Percentiles rank a stretch among this genome's conserved stretches.
Conservation (phyloP, 805 yeast genomes). For the Pichia pseudocactophila region DNA sequence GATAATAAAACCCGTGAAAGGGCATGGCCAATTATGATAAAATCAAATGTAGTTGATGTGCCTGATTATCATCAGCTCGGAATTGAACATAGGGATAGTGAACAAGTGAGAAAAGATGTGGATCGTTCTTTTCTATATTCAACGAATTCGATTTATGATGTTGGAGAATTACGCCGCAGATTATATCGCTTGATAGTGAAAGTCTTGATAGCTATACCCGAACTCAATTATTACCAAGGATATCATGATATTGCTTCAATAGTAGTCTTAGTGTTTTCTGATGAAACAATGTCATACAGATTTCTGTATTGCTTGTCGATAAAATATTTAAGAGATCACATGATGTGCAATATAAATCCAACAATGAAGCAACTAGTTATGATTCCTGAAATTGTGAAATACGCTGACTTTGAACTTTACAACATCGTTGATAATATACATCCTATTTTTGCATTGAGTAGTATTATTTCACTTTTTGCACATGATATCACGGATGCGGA, state of each 20-base stretch:
- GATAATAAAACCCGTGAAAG: neutral
- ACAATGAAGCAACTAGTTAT: conserved; percentile 57
- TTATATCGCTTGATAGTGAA: conserved; percentile 38
- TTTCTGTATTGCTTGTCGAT: conserved; percentile 51
- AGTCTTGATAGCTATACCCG: conserved; percentile 53
- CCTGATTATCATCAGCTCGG: conserved; percentile 16
- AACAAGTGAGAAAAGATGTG: conserved; percentile 73
- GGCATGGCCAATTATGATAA: conserved; percentile 13
- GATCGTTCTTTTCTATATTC: conserved; percentile 53
- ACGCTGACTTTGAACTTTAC: conserved; percentile 38
- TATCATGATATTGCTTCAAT: conserved; percentile 79
- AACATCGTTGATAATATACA: conserved; percentile 33
- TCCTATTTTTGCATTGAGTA: conserved; percentile 66
- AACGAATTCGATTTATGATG: conserved; percentile 16
- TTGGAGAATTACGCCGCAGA: conserved; percentile 29
- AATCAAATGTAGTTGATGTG: conserved; percentile 20
- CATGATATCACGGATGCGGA: conserved; percentile 52
- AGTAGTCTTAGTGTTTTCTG: conserved; percentile 43
- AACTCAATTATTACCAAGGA: conserved; percentile 80
- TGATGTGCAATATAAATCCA: conserved; percentile 62
- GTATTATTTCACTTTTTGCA: conserved; percentile 67
- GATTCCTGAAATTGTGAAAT: conserved; percentile 52
- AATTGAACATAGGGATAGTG: conserved; percentile 54
- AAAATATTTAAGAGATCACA: conserved; percentile 68
- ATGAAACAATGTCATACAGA: conserved; percentile 29